Evolutionary conservation across 1,284 basidiomycete species (phyloP), one percentile per base, ranked within the genome.

Genomic region (Pulveroboletus sp.): DNA sequence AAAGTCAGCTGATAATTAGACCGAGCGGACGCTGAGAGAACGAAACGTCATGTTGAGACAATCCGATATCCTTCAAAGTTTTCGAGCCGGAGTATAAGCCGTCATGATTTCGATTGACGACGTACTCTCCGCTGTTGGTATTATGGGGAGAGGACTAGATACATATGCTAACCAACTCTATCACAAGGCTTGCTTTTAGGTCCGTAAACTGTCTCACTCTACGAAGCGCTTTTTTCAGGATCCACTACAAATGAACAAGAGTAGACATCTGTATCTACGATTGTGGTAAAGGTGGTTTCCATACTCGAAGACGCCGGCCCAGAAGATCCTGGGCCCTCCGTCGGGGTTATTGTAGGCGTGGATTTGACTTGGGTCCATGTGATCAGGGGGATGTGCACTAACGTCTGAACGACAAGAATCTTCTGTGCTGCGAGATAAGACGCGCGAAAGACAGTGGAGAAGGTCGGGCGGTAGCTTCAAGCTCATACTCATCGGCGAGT

Each of bases 381-480:
- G 14, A 31, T 56, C 24, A 9, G 26, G 38, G 15, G n/a, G 29
- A 45, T 18, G 43, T 18, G 15, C 4, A 6, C 48, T 22, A 56
- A 18, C 12, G 40, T 43, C 44, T 22, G 12, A 17, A 33, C 8
- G 5, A n/a, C 43, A 36, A 29, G 4, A 8, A 5, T 24, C 11
- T 43, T 28, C 48, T 44, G 36, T 47, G 48, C 18, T 42, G 44
- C 10, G 51, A 51, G 6, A 42, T 15, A 14, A 51, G 47, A 1
- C 42, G 33, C 25, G 20, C 22, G 14, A 60, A 62, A 18, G 61
- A 60, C 25, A 33, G 14, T 11, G 50, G 56, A 26, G 57, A 57
- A 14, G 8, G 5, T 24, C 33, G 26, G 14, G 17, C 31, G 17
- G 10, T 39, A 14, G 44, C 28, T 25, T 51, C 42, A 2, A 44